phyloP scores from a whole-genome alignment of 139 green algal genomes.

The Coelastrella sp. region DNA sequence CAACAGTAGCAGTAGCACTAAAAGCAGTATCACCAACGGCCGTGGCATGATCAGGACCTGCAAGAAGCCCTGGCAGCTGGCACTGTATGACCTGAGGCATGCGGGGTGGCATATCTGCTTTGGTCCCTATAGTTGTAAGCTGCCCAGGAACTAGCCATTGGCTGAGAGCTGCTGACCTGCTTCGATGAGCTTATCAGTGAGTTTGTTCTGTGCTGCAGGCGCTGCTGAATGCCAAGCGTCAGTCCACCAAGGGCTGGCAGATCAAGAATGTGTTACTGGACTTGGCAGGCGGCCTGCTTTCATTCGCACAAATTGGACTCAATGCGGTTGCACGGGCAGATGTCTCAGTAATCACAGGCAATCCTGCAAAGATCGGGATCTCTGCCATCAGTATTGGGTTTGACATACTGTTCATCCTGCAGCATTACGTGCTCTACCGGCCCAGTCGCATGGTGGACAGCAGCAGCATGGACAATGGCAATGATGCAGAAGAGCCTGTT shows the following conservation, averaged over 20 bases:
- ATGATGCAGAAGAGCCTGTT: neutral
- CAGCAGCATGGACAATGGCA: neutral
- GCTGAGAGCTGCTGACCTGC: neutral
- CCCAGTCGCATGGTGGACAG: neutral
- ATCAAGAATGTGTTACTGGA: slow-evolving; percentile 74
- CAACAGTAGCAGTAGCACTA: no score
- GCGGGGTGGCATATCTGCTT: no score
- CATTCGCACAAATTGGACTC: slow-evolving; percentile 66
- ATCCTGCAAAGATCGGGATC: slow-evolving; percentile 76
- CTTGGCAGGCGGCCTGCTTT: slow-evolving; percentile 66
- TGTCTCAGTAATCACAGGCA: slow-evolving; percentile 50
- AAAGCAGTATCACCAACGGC: no score
- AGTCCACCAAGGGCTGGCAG: slow-evolving; percentile 68
- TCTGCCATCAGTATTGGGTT: slow-evolving; percentile 68
- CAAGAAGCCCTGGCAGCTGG: neutral
- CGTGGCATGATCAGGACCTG: neutral
- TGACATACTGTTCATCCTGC: slow-evolving; percentile 75
- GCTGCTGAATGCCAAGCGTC: slow-evolving; percentile 59
- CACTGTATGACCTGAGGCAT: no score
- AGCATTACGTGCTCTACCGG: slow-evolving; percentile 71
- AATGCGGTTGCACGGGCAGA: slow-evolving; percentile 57
- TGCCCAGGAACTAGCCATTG: neutral
- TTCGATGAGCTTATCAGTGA: neutral
- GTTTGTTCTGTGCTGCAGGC: neutral
- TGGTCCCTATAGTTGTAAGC: neutral